These are phyloP conservation scores for Metschnikowia lochheadii DNA, from an alignment of 805 yeast species.

Conservation along the genomic window DNA sequence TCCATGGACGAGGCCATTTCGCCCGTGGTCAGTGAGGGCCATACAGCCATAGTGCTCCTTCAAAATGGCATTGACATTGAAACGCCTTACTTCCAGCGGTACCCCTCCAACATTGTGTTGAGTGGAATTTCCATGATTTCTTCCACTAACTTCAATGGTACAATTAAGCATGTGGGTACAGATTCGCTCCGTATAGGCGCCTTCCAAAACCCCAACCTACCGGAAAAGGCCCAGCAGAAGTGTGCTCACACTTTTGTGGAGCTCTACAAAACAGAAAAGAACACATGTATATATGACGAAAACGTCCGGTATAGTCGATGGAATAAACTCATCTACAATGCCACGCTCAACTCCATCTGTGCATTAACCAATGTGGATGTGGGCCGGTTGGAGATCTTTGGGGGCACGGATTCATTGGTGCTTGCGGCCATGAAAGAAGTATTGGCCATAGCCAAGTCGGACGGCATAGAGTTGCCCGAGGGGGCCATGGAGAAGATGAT, in stretches of 20 bases:
- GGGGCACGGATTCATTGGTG: constrained; percentile 19
- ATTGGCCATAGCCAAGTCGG: constrained; percentile 22
- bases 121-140: constrained; percentile 37
- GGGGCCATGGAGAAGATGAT: constrained; percentile 20
- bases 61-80: constrained; percentile 42
- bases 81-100: constrained; percentile 26
- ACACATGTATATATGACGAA: constrained; percentile 36
- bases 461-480: constrained; percentile 21
- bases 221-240: constrained; percentile 24
- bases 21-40: constrained; percentile 38
- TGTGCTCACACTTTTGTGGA: constrained; percentile 43
- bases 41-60: constrained; percentile 30
- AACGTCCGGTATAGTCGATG: constrained; percentile 55
- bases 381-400: constrained; percentile 39
- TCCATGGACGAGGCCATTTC: constrained; percentile 46
- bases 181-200: constrained; percentile 27
- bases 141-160: constrained; percentile 27
- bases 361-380: constrained; percentile 57
- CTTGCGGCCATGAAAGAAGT: constrained; percentile 21
- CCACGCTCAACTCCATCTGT: constrained; percentile 59
- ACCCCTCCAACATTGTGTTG: constrained; percentile 31
- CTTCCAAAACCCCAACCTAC: constrained; percentile 30
- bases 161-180: constrained; percentile 24
- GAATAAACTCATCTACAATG: constrained; percentile 67
- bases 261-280: constrained; percentile 43